phyloP scores from a whole-genome alignment of 225 moss, liverwort and hornwort genomes.

The Rhytidiadelphus loreus region DNA sequence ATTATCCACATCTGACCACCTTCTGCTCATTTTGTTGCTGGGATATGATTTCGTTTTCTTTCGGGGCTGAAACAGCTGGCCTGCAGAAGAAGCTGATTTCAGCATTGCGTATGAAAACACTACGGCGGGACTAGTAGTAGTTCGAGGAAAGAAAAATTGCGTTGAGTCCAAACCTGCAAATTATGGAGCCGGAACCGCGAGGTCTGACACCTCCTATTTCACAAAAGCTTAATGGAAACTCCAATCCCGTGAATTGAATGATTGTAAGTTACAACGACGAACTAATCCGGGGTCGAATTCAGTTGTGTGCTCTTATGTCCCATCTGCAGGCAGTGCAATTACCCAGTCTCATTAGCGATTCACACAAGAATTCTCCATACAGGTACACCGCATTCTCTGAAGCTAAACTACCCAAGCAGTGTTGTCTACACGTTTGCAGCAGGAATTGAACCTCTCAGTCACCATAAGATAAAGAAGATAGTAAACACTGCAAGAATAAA shows the following conservation, averaged over 20 bases:
- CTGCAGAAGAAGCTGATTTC: background rate
- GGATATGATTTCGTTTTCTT: background rate
- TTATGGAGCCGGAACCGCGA: background rate
- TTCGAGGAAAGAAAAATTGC: background rate
- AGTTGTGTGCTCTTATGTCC: background rate
- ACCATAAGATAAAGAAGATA: background rate
- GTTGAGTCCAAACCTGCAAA: background rate
- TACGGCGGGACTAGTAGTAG: background rate
- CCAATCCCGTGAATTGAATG: background rate
- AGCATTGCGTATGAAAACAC: background rate
- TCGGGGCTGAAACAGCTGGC: background rate
- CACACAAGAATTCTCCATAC: background rate
- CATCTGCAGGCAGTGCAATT: constrained; percentile 2
- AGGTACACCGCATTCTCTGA: background rate
- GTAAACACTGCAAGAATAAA: background rate
- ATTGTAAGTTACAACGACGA: background rate
- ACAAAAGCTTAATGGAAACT: background rate
- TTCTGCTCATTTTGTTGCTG: background rate
- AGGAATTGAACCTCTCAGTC: background rate
- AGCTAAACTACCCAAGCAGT: background rate
- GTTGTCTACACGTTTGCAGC: background rate
- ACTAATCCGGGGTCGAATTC: background rate
- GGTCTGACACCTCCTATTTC: background rate
- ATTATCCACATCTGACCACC: constrained; percentile 17
- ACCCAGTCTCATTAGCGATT: background rate